Base-by-base conservation (phyloP, 1,284 basidiomycete species). In the Thecaphora thlaspeos region DNA sequence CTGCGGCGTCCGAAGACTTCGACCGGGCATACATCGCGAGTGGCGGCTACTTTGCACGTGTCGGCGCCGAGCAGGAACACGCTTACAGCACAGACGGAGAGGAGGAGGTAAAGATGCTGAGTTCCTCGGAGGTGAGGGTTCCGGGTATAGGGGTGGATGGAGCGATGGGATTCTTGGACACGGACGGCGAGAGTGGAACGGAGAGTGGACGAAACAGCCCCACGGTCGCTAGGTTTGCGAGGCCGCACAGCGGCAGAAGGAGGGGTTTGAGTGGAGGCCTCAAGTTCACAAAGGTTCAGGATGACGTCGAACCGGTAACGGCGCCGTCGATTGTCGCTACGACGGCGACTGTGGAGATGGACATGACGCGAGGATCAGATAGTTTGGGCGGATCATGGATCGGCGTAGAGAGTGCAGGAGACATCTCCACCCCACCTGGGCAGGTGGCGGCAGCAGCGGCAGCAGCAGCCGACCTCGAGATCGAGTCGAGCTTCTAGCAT, bases 171-270 rank as follows among this genome's bases (percentile, higher is more conserved):
- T 36, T 68, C 22, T 44, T 58, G 9, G 69, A 71, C 32, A 64
- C 68, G 1, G 70, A 71, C 45, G 59, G 68, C 4, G 68, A 70
- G 34, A 68, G 64, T 34, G 70, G 70, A 1, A 61, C 62, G 9
- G 69, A 71, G 36, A 69, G 67, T 38, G 70, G 70, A 2, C 34
- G 54, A 0, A 56, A 56, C 15, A 62, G 58, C 37, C 70, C 70
- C 1, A 51, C 57, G 12, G 26, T 28, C 53, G 50, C 23, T 37
- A 39, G 17, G 47, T 58, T 38, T 49, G 46, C 9, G 40, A 48
- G 24, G 26, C 46, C 32, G 30, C 46, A 22, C 43, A 34, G 0
- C 28, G 43, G 18, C 24, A n/a, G 48, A 12, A 32, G 46, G 36
- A 46, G 61, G 28, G 58, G 59, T 19, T 38, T 59, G 17, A 52